Evolutionary conservation across 768 basidiomycete genomes (phyloP).

Genomic region (Mycena galericulata): DNA sequence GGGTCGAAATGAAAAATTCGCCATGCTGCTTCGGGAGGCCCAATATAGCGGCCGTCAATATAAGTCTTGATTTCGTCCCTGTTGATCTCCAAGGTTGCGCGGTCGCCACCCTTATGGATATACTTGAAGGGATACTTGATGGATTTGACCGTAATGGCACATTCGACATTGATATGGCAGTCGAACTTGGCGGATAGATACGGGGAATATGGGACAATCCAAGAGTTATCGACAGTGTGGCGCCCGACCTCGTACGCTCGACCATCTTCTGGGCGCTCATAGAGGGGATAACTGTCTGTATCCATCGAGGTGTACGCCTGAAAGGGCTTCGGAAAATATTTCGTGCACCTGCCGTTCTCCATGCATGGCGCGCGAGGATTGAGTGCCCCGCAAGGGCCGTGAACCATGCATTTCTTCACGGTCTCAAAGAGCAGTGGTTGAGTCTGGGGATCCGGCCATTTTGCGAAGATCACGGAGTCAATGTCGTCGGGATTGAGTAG

Average conservation of each 20-base stretch:
- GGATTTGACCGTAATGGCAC: conserved; percentile 41
- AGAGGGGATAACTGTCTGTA: conserved; percentile 51
- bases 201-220: conserved; percentile 52
- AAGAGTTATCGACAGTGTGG: conserved; percentile 40
- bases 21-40: conserved; percentile 50
- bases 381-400: conserved; percentile 50
- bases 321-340: conserved; percentile 52
- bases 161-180: conserved; percentile 57
- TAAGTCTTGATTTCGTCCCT: conserved; percentile 34
- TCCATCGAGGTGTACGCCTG: conserved; percentile 41
- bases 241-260: conserved; percentile 17
- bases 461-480: neutral
- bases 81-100: neutral
- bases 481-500: conserved; percentile 18
- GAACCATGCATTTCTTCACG: conserved; percentile 53
- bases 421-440: conserved; percentile 38
- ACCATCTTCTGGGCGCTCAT: conserved; percentile 39
- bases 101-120: conserved; percentile 38
- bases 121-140: conserved; percentile 40
- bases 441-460: conserved; percentile 19
- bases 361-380: conserved; percentile 48
- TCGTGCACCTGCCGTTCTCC: conserved; percentile 50
- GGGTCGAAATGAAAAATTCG: conserved; percentile 47
- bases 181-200: conserved; percentile 44
- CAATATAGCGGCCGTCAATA: conserved; percentile 42